A percentile compares a stretch with the other conserved stretches of the same genome.
Conservation (phyloP, 140 eudicot genomes). For the Anethum foeniculum region DNA sequence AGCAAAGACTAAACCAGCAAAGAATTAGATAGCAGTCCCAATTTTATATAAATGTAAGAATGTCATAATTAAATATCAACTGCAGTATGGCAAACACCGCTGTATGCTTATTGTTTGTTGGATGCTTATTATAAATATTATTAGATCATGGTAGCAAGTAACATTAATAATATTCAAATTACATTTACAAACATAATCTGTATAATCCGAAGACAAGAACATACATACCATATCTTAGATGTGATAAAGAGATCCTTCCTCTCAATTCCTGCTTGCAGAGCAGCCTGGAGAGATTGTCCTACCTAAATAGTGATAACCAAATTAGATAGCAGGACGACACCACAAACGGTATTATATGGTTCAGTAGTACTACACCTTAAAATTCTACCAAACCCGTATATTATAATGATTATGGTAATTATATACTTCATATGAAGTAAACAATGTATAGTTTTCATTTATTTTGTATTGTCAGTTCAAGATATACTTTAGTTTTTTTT, state of each 20-base stretch:
- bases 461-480: too few species aligned
- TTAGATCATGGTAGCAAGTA: neutral
- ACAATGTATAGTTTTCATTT: neutral
- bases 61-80: neutral
- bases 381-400: neutral
- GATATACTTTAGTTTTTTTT: too few species aligned
- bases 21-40: neutral
- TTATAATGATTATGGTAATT: neutral
- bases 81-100: neutral
- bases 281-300: conserved; percentile 36
- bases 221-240: conserved; percentile 51
- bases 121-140: neutral
- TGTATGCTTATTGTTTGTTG: neutral
- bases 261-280: conserved; percentile 45
- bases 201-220: neutral
- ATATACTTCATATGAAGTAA: neutral
- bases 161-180: neutral
- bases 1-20: neutral
- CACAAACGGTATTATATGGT: neutral
- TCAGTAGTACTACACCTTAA: neutral
- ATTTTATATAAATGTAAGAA: neutral
- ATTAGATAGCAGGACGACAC: neutral
- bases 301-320: conserved; percentile 19
- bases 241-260: conserved; percentile 46
- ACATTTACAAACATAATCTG: neutral